phyloP scores from a whole-genome alignment of 192 early-diverging fungal species.

The Coemansia guatemalensis region DNA sequence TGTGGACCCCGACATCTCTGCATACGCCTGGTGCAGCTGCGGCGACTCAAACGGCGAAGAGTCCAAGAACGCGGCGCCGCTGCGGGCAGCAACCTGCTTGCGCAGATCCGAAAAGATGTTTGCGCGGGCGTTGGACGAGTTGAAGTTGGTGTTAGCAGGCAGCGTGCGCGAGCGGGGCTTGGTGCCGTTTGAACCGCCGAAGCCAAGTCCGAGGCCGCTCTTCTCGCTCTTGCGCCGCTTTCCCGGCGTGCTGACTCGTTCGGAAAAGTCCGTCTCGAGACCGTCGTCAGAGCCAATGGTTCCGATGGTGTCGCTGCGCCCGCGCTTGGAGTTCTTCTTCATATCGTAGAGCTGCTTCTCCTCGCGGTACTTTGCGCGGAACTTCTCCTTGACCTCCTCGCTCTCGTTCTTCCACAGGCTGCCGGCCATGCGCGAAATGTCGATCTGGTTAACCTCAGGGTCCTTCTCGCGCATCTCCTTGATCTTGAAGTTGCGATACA shows the following conservation, averaged over 20 bases:
- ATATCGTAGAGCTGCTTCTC: conserved; percentile 41
- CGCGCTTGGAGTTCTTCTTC: conserved; percentile 32
- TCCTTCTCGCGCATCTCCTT: conserved; percentile 39
- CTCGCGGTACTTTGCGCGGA: conserved; percentile 33
- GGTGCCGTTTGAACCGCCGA: conserved; percentile 2
- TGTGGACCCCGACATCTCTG: conserved; percentile 5
- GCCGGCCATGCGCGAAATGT: conserved; percentile 49
- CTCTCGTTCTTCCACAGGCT: conserved; percentile 44
- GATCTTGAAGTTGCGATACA: conserved; percentile 53
- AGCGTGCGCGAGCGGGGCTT: conserved; percentile 47
- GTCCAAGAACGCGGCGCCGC: conserved; percentile 22
- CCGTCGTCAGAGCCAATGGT: conserved; percentile 6
- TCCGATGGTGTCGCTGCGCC: conserved; percentile 7
- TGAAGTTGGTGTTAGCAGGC: conserved; percentile 24
- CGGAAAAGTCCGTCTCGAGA: not conserved
- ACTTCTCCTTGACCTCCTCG: conserved; percentile 49
- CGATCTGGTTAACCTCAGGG: conserved; percentile 48
- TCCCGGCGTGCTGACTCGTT: conserved; percentile 6
- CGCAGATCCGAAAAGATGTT: conserved; percentile 32
- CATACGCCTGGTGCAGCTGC: conserved; percentile 24
- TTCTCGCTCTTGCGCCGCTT: conserved; percentile 17
- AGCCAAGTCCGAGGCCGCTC: conserved; percentile 5
- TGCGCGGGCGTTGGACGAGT: conserved; percentile 14
- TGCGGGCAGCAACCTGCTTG: conserved; percentile 40
- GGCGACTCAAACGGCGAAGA: conserved; percentile 28